Conservation (phyloP, 2,329 filamentous ascomycete species). For the Curvularia hawaiiensis region DNA sequence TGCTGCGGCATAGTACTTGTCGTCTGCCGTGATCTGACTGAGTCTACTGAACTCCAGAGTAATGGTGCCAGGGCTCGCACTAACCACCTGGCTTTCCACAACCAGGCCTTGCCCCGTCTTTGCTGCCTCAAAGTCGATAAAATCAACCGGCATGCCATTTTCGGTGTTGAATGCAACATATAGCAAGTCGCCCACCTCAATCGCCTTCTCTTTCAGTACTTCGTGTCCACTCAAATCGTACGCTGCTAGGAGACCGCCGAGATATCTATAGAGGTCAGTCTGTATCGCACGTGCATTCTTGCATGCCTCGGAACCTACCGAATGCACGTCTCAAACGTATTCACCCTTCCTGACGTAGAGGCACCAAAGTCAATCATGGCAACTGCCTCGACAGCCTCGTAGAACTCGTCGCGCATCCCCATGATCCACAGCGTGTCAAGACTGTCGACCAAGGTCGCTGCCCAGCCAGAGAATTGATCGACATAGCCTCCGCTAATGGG, state of each 20-base stretch:
- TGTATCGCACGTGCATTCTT: neutral
- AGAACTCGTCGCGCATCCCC: conserved; percentile 55
- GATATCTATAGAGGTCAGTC: conserved; percentile 16
- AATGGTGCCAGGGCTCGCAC: conserved; percentile 55
- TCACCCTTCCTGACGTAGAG: conserved; percentile 48
- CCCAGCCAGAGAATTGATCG: conserved; percentile 56
- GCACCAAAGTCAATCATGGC: conserved; percentile 53
- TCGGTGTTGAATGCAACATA: conserved; percentile 55
- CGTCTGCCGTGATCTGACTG: conserved; percentile 43
- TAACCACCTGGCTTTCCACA: conserved; percentile 49
- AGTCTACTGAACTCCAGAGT: conserved; percentile 49
- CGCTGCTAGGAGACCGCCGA: conserved; percentile 45
- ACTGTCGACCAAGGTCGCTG: conserved; percentile 53
- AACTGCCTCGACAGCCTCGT: conserved; percentile 53
- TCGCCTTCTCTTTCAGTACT: conserved; percentile 42
- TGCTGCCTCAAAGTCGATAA: conserved; percentile 49
- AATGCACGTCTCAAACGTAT: conserved; percentile 58
- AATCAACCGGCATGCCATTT: conserved; percentile 51
- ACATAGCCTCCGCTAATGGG: conserved; percentile 47
- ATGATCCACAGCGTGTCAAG: conserved; percentile 57
- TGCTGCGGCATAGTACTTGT: conserved; percentile 47
- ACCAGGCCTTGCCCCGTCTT: conserved; percentile 36
- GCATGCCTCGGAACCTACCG: conserved; percentile 21
- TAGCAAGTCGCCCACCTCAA: conserved; percentile 50
- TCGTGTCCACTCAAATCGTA: conserved; percentile 46